A percentile compares a stretch with the other conserved stretches of the same genome.
Conservation (phyloP, 106 monocot species). For the Agapanthus africanus region DNA sequence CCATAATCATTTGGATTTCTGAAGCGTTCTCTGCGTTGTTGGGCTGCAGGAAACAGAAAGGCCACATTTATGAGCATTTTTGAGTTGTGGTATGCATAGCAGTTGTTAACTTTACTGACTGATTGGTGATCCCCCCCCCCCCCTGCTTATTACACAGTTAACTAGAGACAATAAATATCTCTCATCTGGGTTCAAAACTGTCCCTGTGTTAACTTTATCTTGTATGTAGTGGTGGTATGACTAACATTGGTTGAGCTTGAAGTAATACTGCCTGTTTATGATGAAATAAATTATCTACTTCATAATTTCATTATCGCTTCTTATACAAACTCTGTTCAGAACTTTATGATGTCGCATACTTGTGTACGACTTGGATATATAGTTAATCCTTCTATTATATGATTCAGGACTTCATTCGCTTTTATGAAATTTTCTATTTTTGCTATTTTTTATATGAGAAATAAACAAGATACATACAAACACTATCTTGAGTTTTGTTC, state of each 20-base stretch:
- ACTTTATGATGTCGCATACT: not conserved
- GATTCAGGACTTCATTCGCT: not conserved
- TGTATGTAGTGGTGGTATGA: too few species aligned
- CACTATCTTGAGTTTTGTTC: conserved; percentile 12
- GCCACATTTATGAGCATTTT: too few species aligned
- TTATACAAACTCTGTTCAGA: not conserved
- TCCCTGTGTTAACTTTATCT: not conserved
- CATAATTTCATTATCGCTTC: not conserved
- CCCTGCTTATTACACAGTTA: too few species aligned
- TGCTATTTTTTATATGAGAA: not conserved
- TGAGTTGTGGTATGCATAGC: too few species aligned
- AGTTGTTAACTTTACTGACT: too few species aligned
- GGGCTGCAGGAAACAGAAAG: too few species aligned
- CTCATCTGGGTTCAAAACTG: too few species aligned
- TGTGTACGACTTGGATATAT: not conserved
- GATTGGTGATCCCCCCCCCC: too few species aligned
- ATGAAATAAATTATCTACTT: not conserved
- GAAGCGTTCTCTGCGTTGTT: too few species aligned
- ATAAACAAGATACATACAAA: not conserved
- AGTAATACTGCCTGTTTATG: not conserved
- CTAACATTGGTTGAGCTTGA: too few species aligned
- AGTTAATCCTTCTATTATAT: not conserved
- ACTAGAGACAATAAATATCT: too few species aligned
- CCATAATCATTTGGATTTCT: too few species aligned
- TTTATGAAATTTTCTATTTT: not conserved